Evolutionary conservation across 1,284 basidiomycete species (phyloP), one percentile per base, ranked within the genome.

Genomic region (Sparassis latifolia): DNA sequence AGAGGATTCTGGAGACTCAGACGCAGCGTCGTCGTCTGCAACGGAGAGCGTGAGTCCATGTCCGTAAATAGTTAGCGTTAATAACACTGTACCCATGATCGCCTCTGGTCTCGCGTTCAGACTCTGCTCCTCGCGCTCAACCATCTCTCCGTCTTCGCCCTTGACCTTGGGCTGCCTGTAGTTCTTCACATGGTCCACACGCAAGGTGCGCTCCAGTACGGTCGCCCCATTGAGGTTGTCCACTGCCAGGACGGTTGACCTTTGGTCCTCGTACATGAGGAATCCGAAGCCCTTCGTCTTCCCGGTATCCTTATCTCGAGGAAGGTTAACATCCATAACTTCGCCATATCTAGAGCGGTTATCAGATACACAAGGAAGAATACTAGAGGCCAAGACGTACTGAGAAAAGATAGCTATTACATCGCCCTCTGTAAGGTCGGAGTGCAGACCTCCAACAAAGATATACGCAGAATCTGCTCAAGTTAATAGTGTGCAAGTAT

Each of bases 261-360:
- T 81, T 70, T 99, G 97, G 71, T 99, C 94, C 70, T 97, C 92
- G 69, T 98, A 99, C 95, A 99, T 98, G 55, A 99, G 74, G 71
- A 98, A 99, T 2, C 84, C 95, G 65, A 99, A 99, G 0, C 97
- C 97, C 60, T 78, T 83, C 3, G 86, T 76, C 66, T 94, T 94
- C 33, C 92, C 90, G 0, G 93, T 94, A 55, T 86, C 77, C 65
- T 93, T 92, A 70, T 96, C 91, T 44, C 93, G 81, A 27, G 97
- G 96, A 65, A 99, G 77, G 66, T 97, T 93, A 53, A 98, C 77
- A 63, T 99, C 93, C 72, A 94, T 87, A 30, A 98, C 80, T 67
- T 99, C 96, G 29, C 96, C 96, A 69, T 89, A 98, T 69, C 92
- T 95, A 43, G 2, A n/a, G 53, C 39, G 10, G 20, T 20, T 1